Conservation (phyloP, 441 rosid species). For the Lepidium campestre region DNA sequence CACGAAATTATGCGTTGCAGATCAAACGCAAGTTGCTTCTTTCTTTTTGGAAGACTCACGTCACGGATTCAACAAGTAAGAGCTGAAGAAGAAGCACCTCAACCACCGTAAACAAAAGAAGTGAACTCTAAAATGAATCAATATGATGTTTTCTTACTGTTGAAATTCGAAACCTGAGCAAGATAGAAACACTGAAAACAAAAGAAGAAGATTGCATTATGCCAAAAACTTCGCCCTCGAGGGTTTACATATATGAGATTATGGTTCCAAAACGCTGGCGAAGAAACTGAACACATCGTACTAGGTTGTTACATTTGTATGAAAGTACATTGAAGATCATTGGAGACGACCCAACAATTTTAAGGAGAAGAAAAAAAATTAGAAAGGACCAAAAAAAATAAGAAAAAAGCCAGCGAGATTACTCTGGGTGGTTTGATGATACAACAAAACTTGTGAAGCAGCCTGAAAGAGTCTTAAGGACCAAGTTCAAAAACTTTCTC, state of each 20-base stretch:
- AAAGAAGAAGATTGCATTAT: background rate
- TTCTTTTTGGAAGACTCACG: background rate
- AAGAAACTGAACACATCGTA: constrained; percentile 14
- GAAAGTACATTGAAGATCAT: constrained; percentile 16
- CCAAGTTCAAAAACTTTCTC: constrained; percentile 16
- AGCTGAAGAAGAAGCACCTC: background rate
- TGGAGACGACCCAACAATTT: constrained; percentile 3
- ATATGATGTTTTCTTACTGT: too few species aligned
- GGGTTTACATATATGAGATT: constrained; percentile 8
- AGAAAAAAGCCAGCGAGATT: constrained; percentile 16
- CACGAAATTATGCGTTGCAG: background rate
- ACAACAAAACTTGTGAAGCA: constrained; percentile 28
- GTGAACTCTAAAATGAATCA: background rate
- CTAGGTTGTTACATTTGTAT: constrained; percentile 14
- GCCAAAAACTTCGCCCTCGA: constrained; percentile 16
- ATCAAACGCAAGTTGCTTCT: background rate
- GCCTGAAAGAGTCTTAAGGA: constrained; percentile 9
- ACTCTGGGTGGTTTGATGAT: constrained; percentile 14
- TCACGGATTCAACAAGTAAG: background rate
- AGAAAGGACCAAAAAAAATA: background rate
- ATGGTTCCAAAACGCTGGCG: constrained; percentile 14
- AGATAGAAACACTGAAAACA: background rate
- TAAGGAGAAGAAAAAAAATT: background rate
- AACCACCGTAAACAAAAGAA: background rate
- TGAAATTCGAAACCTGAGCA: too few species aligned